phyloP scores from a whole-genome alignment of 495 filamentous ascomycete genomes.

The Halenospora varia region DNA sequence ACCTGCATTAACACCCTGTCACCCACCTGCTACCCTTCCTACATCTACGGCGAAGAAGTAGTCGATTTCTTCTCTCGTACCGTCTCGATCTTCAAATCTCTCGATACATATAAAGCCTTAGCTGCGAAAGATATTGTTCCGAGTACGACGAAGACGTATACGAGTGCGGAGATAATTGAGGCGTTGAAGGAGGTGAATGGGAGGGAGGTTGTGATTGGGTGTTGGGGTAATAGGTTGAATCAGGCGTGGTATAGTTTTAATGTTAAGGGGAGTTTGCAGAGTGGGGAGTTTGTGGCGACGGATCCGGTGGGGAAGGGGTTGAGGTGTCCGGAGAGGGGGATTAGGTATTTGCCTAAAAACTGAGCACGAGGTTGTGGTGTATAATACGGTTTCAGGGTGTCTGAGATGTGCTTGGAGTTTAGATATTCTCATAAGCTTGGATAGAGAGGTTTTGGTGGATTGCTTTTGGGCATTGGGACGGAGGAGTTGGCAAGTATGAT shows the following conservation, averaged over 20 bases:
- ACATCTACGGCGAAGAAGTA: constrained; percentile 54
- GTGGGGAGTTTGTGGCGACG: constrained; percentile 66
- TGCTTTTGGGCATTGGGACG: no score
- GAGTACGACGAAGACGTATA: constrained; percentile 56
- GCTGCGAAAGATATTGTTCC: constrained; percentile 61
- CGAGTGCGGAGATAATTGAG: constrained; percentile 53
- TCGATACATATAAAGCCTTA: constrained; percentile 55
- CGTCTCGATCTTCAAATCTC: constrained; percentile 33
- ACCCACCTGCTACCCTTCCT: constrained; percentile 65
- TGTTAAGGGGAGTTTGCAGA: constrained; percentile 71
- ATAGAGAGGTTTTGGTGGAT: no score
- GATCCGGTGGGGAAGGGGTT: constrained; percentile 38
- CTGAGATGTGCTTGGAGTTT: no score
- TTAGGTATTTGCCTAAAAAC: constrained; percentile 25
- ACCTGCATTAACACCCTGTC: constrained; percentile 70
- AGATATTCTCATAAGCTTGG: no score
- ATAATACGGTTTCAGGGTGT: no score
- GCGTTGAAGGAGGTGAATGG: constrained; percentile 64
- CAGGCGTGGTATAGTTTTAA: constrained; percentile 87
- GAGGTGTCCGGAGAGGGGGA: constrained; percentile 19
- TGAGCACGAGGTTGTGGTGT: no score
- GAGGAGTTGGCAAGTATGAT: background rate
- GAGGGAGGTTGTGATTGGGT: constrained; percentile 64
- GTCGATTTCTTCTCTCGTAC: constrained; percentile 60
- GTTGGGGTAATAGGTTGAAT: constrained; percentile 53